Evolutionary conservation across 192 early-diverging fungal genomes (phyloP).

Genomic region (Coemansia sp.): DNA sequence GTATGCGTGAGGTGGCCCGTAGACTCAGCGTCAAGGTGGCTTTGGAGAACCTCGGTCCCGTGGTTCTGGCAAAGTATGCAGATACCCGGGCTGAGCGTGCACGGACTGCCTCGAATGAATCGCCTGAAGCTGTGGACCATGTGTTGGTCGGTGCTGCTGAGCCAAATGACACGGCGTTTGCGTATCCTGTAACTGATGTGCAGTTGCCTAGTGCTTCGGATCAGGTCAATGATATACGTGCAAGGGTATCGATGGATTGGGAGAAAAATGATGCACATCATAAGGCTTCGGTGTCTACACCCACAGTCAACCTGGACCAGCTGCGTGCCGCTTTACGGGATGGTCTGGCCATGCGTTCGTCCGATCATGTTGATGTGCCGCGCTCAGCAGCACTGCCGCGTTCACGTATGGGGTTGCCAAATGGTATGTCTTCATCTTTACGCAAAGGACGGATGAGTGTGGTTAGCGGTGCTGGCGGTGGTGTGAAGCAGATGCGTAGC

Average conservation of each 20-base stretch:
- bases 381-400: background rate
- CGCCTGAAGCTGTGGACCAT: slow-evolving; percentile 4
- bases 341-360: slow-evolving; percentile 29
- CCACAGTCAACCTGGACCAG: slow-evolving; percentile 34
- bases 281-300: slow-evolving; percentile 28
- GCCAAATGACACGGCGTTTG: background rate
- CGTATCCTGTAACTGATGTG: background rate
- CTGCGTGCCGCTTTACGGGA: slow-evolving; percentile 40
- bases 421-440: background rate
- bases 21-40: slow-evolving; percentile 3
- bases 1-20: background rate
- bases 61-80: background rate
- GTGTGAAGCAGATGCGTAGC: background rate
- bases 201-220: slow-evolving; percentile 6
- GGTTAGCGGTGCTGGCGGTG: background rate
- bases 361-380: slow-evolving; percentile 7
- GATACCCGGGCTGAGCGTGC: background rate
- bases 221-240: slow-evolving; percentile 35
- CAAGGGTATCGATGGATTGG: slow-evolving; percentile 49
- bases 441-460: no score
- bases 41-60: slow-evolving; percentile 1
- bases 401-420: background rate
- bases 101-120: background rate
- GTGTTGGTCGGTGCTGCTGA: slow-evolving; percentile 8
- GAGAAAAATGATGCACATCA: slow-evolving; percentile 24